Evolutionary conservation across 2,329 filamentous ascomycete genomes (phyloP).

Genomic region (Aspergillus neoniger): DNA sequence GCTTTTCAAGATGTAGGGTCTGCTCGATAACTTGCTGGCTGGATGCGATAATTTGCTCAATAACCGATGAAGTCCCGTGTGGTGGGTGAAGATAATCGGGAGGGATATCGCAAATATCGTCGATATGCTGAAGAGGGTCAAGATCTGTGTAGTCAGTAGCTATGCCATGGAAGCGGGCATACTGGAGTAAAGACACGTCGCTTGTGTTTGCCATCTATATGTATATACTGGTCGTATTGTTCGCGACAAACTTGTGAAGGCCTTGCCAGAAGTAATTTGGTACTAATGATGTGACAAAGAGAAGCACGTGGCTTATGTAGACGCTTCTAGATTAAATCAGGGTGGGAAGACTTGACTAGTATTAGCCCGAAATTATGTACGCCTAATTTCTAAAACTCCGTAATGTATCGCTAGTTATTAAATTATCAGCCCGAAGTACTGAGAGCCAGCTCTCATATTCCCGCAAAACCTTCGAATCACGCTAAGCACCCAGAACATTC

Average conservation of each 20-base stretch:
- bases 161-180: conserved; percentile 50
- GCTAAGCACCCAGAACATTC: neutral
- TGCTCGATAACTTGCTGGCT: conserved; percentile 16
- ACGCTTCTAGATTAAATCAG: neutral
- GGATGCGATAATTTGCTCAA: conserved; percentile 13
- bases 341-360: neutral
- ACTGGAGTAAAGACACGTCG: conserved; percentile 48
- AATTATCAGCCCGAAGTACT: neutral
- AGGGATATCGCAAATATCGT: conserved; percentile 20
- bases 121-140: conserved; percentile 24
- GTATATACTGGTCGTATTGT: no score
- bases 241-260: neutral
- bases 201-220: conserved; percentile 16
- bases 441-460: neutral
- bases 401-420: neutral
- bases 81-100: conserved; percentile 5
- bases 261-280: neutral
- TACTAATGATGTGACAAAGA: neutral
- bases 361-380: neutral
- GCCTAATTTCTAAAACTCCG: neutral
- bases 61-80: conserved; percentile 22
- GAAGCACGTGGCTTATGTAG: neutral
- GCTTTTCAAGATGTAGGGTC: conserved; percentile 31
- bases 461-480: neutral
- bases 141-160: conserved; percentile 40